phyloP scores from a whole-genome alignment of 176 grass and related monocot species.

The Puccinellia tenuiflora region DNA sequence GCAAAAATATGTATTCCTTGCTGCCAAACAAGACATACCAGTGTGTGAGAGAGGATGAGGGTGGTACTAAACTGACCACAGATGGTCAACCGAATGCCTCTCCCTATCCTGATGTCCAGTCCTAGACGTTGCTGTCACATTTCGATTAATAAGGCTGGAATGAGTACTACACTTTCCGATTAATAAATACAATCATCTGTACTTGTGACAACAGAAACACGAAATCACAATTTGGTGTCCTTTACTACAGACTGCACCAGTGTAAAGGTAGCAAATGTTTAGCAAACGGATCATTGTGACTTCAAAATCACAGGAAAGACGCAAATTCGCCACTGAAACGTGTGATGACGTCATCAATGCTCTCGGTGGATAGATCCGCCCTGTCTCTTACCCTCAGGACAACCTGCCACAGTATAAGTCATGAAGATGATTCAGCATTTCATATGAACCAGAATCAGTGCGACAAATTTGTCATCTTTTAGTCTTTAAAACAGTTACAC shows the following conservation, averaged over 20 bases:
- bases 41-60: too few species aligned
- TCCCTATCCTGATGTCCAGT: too few species aligned
- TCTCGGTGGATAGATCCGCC: slow-evolving; percentile 50
- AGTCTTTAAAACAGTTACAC: not conserved
- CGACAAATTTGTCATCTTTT: not conserved
- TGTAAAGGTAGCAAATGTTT: not conserved
- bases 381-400: slow-evolving; percentile 72
- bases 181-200: not conserved
- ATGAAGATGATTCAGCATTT: not conserved
- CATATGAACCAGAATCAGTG: not conserved
- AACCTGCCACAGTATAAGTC: slow-evolving; percentile 42
- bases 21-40: too few species aligned
- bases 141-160: not conserved
- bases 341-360: slow-evolving; percentile 42
- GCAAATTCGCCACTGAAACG: slow-evolving; percentile 60
- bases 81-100: too few species aligned
- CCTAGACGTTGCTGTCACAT: not conserved
- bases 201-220: not conserved
- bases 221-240: not conserved
- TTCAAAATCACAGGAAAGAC: slow-evolving; percentile 47
- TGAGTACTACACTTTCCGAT: not conserved
- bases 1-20: too few species aligned
- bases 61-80: too few species aligned
- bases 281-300: not conserved
- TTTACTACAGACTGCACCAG: not conserved